Conservation (phyloP, 78 protist genomes). For the Polysphondylium violaceum region DNA sequence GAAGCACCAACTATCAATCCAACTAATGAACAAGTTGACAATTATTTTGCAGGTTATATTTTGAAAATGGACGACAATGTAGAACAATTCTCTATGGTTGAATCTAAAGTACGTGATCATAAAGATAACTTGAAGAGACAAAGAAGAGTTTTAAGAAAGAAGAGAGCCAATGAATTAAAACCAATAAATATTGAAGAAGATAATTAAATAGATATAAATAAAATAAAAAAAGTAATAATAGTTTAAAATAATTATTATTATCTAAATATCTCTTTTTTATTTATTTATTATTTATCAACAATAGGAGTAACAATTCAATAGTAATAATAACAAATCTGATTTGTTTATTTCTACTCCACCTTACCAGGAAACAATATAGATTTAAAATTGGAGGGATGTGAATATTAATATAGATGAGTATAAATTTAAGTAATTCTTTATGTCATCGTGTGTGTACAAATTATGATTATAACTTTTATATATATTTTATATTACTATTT, state of each 20-base stretch:
- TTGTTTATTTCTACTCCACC: no score
- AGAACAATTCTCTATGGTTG: constrained; percentile 16
- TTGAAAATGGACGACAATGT: constrained; percentile 11
- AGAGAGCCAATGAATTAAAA: constrained; percentile 39
- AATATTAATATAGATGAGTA: no score
- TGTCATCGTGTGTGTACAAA: no score
- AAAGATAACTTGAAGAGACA: constrained; percentile 59
- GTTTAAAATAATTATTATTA: neutral
- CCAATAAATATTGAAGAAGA: constrained; percentile 3
- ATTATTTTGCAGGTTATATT: constrained; percentile 72
- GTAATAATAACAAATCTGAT: no score
- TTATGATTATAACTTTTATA: no score
- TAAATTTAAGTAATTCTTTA: no score
- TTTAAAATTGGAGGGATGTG: no score
- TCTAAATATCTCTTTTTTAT: neutral
- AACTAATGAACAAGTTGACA: constrained; percentile 9
- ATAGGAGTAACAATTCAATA: no score
- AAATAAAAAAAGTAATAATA: neutral
- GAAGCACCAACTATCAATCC: neutral
- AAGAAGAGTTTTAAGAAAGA: constrained; percentile 68
- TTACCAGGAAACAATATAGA: no score
- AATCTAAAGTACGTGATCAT: constrained; percentile 39
- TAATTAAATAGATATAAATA: no score
- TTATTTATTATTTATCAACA: neutral
- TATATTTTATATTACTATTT: no score